These are phyloP conservation scores for Fusarium sp. DNA, from an alignment of 2,329 filamentous ascomycete species.

Conservation along the genomic window DNA sequence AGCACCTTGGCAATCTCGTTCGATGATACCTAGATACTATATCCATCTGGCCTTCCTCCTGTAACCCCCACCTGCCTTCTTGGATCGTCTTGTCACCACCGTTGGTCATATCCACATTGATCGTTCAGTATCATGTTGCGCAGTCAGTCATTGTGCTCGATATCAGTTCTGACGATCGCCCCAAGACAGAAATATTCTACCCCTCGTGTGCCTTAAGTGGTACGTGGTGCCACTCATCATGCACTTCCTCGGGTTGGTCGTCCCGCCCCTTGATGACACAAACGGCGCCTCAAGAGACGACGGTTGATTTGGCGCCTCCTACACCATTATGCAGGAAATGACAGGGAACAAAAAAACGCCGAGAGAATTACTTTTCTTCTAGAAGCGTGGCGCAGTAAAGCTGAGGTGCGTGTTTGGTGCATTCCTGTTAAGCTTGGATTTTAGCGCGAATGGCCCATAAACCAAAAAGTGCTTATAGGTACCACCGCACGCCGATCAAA, in stretches of 20 bases:
- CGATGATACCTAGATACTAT: slow-evolving; percentile 8
- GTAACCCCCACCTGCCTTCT: slow-evolving; percentile 27
- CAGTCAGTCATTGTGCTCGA: not conserved
- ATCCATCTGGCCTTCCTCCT: slow-evolving; percentile 12
- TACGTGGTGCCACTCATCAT: slow-evolving; percentile 17
- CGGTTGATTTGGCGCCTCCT: slow-evolving; percentile 21
- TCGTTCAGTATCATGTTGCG: not conserved
- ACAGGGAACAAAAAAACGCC: slow-evolving; percentile 26
- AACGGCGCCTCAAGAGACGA: slow-evolving; percentile 10
- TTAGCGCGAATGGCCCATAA: slow-evolving; percentile 17
- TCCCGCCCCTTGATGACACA: slow-evolving; percentile 16
- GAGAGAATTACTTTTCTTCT: slow-evolving; percentile 44
- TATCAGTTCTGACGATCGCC: not conserved
- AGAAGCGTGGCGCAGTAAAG: slow-evolving; percentile 32
- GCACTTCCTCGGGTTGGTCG: slow-evolving; percentile 17
- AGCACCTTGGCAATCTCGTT: slow-evolving; percentile 22
- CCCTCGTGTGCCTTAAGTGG: slow-evolving; percentile 2
- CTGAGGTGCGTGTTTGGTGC: slow-evolving; percentile 3
- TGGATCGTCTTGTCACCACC: slow-evolving; percentile 1
- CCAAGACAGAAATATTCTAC: slow-evolving; percentile 7
- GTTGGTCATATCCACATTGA: slow-evolving; percentile 8
- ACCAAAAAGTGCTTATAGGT: slow-evolving; percentile 25
- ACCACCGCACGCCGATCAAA: slow-evolving; percentile 29
- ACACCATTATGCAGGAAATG: slow-evolving; percentile 25
- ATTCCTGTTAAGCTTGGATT: slow-evolving; percentile 13